Evolutionary conservation across 208 protist genomes (phyloP).

Genomic region (Leptomonas pyrrhocoris): DNA sequence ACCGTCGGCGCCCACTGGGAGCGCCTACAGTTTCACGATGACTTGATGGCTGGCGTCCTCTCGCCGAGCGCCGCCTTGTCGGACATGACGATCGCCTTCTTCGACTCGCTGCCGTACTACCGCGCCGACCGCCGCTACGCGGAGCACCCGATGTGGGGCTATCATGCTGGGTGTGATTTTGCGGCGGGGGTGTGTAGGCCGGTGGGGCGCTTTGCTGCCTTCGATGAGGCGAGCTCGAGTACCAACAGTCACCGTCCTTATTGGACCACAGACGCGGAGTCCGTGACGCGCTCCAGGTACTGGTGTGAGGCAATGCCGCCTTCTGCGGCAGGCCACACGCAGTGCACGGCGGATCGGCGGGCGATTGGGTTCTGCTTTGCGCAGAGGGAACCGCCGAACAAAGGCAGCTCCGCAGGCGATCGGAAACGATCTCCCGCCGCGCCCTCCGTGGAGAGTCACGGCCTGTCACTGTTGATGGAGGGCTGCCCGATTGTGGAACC

Average conservation of each 20-base stretch:
- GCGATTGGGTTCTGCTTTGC: slow-evolving; percentile 47
- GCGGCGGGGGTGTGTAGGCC: slow-evolving; percentile 7
- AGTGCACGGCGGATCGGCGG: slow-evolving; percentile 47
- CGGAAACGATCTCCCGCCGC: neutral
- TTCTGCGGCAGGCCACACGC: slow-evolving; percentile 9
- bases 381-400: neutral
- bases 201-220: slow-evolving; percentile 3
- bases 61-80: slow-evolving; percentile 38
- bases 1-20: slow-evolving; percentile 84
- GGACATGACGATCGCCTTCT: slow-evolving; percentile 62
- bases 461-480: slow-evolving; percentile 46
- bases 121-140: slow-evolving; percentile 28
- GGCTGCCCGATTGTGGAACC: slow-evolving; percentile 54
- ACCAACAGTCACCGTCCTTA: neutral
- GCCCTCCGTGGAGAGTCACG: slow-evolving; percentile 1
- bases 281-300: slow-evolving; percentile 21
- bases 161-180: slow-evolving; percentile 49
- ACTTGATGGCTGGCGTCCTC: slow-evolving; percentile 78
- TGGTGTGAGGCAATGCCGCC: slow-evolving; percentile 23
- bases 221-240: neutral
- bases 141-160: slow-evolving; percentile 41
- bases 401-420: neutral
- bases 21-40: slow-evolving; percentile 57
- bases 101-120: slow-evolving; percentile 76
- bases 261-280: neutral